Percentiles rank a stretch among this genome's conserved stretches.
Evolutionary conservation across 306 rosid genomes (phyloP).

Genomic region (Trichosanthes truncata): DNA sequence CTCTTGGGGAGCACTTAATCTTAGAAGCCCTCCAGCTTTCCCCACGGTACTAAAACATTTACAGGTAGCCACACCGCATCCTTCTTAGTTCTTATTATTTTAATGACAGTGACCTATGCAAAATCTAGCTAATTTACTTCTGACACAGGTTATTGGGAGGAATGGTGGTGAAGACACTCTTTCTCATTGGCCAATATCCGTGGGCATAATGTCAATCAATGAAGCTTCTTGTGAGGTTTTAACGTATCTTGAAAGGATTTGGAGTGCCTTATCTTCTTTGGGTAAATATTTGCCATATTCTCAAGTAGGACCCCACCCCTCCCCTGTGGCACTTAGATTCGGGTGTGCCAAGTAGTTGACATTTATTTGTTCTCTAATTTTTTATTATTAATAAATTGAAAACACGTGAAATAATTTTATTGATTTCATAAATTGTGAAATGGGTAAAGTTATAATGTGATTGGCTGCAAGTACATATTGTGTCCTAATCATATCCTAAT

Average conservation of each 20-base stretch:
- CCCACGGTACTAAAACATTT: constrained; percentile 74
- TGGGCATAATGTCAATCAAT: constrained; percentile 70
- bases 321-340: neutral
- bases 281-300: constrained; percentile 32
- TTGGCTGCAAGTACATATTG: neutral
- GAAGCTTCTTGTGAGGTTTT: constrained; percentile 82
- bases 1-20: constrained; percentile 83
- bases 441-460: neutral
- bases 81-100: neutral
- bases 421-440: neutral
- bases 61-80: constrained; percentile 34
- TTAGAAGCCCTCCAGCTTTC: constrained; percentile 81
- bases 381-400: neutral
- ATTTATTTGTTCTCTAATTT: neutral
- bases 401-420: neutral
- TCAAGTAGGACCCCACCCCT: neutral
- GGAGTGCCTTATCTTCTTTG: constrained; percentile 75
- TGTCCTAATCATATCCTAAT: neutral
- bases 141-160: constrained; percentile 56
- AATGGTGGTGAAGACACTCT: constrained; percentile 96
- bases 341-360: neutral
- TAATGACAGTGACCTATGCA: neutral
- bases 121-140: constrained; percentile 17
- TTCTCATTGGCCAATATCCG: constrained; percentile 88
- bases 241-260: constrained; percentile 68